Evolutionary conservation across 768 basidiomycete species (phyloP).

Genomic region (Amylocystis lapponica): DNA sequence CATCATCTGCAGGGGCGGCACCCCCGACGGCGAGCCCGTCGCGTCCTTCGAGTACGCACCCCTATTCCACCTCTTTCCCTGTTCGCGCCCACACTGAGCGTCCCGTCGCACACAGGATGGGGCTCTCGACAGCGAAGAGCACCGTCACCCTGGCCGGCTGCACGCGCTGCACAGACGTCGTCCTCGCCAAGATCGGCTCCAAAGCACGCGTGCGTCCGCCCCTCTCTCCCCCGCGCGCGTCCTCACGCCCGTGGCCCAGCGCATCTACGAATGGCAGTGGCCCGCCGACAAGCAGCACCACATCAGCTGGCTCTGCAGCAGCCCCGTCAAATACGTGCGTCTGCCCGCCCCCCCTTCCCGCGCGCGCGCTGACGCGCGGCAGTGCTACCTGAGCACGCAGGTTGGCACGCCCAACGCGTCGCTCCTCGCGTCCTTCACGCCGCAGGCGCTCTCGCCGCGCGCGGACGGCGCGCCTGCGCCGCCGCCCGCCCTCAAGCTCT

Average conservation of each 20-base stretch:
- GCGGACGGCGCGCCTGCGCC: conserved; percentile 7
- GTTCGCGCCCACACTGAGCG: neutral
- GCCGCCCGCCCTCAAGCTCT: conserved; percentile 19
- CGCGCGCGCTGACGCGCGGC: neutral
- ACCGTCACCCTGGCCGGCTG: conserved; percentile 13
- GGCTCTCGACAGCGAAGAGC: conserved; percentile 13
- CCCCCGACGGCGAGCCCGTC: conserved; percentile 37
- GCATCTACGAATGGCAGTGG: conserved; percentile 21
- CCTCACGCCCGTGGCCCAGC: conserved; percentile 4
- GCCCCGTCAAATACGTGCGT: conserved; percentile 18
- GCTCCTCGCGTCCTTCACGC: conserved; percentile 15
- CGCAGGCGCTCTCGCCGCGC: conserved; percentile 7
- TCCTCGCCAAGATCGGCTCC: conserved; percentile 12
- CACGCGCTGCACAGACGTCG: conserved; percentile 13
- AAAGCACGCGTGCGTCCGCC: conserved; percentile 10
- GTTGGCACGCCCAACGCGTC: conserved; percentile 3
- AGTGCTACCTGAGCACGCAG: conserved; percentile 15
- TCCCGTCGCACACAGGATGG: conserved; percentile 18
- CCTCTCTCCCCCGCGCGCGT: neutral
- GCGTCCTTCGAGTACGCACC: conserved; percentile 43
- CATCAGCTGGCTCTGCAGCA: too few species aligned
- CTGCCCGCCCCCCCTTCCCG: neutral
- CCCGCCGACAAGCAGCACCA: conserved; percentile 6
- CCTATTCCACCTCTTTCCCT: conserved; percentile 1
- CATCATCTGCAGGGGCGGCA: conserved; percentile 32